These are phyloP conservation scores for Scedosporium aurantiacum DNA, from an alignment of 2,329 filamentous ascomycete species.

Conservation along the genomic window DNA sequence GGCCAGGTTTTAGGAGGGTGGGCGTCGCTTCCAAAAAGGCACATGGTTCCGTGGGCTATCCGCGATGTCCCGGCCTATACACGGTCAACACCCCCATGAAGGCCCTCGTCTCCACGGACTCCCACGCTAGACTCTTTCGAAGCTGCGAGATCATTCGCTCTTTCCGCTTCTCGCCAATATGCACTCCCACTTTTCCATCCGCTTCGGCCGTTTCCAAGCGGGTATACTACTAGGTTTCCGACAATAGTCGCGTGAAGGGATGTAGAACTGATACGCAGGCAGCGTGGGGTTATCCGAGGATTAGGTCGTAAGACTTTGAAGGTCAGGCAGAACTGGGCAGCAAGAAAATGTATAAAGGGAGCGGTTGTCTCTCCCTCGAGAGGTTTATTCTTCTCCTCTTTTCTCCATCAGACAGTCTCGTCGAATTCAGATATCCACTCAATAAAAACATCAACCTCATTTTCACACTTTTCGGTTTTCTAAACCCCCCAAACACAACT, in stretches of 20 bases:
- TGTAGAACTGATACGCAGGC: not conserved
- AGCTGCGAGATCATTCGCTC: not conserved
- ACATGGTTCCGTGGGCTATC: not conserved
- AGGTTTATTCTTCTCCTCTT: not conserved
- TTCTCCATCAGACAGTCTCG: not conserved
- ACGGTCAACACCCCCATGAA: not conserved
- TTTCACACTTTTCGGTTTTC: not conserved
- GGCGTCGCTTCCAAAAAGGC: not conserved
- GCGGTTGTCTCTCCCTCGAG: not conserved
- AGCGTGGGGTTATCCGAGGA: not conserved
- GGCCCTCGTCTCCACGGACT: not conserved
- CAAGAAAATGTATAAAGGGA: slow-evolving; percentile 1
- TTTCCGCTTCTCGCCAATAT: not conserved
- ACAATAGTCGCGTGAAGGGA: not conserved
- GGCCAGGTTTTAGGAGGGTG: not conserved
- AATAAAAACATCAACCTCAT: not conserved
- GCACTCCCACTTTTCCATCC: not conserved
- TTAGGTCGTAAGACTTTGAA: not conserved
- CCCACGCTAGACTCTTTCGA: not conserved
- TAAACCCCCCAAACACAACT: not conserved
- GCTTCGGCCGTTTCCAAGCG: not conserved
- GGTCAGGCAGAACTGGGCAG: not conserved
- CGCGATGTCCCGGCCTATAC: not conserved
- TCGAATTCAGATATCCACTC: not conserved
- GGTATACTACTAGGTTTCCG: not conserved